Conservation (phyloP, 257 asterid genomes). For the Leptodermis oblonga region DNA sequence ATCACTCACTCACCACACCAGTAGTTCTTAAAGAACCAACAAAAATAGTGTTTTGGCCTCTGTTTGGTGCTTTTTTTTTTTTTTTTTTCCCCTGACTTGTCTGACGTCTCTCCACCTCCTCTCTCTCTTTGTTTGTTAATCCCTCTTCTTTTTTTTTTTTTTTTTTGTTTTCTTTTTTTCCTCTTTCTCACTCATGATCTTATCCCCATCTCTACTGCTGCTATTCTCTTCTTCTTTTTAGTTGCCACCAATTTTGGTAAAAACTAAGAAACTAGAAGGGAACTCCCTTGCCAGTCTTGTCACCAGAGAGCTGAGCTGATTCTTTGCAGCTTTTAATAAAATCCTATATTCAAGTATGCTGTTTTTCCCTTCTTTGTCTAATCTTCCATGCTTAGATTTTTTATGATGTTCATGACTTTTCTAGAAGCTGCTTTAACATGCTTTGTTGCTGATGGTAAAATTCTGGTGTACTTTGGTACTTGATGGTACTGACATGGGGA, state of each 20-base stretch:
- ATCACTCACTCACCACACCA: not conserved
- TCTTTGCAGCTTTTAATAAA: conserved; percentile 29
- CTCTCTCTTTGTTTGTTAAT: conserved; percentile 19
- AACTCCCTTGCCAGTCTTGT: conserved; percentile 37
- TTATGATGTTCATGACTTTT: not conserved
- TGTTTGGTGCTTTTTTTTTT: conserved; percentile 22
- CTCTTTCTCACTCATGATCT: conserved; percentile 54
- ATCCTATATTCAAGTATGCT: conserved; percentile 17
- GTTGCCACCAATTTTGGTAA: conserved; percentile 48
- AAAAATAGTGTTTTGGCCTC: conserved; percentile 32
- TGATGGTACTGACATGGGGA: conserved; percentile 1
- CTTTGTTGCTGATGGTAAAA: not conserved
- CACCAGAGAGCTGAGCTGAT: conserved; percentile 29
- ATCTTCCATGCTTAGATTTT: conserved; percentile 7
- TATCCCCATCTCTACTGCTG: conserved; percentile 46
- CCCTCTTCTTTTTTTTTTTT: too few relatives aligned
- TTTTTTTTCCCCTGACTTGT: conserved; percentile 33
- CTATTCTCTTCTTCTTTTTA: conserved; percentile 8
- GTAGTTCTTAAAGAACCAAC: conserved; percentile 33
- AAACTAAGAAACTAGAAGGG: conserved; percentile 32
- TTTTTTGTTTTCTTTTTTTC: too few relatives aligned
- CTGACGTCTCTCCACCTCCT: conserved; percentile 48
- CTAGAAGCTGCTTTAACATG: not conserved
- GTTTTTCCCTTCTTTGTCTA: not conserved
- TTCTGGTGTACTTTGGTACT: not conserved